A percentile compares a stretch with the other conserved stretches of the same genome.
These are phyloP conservation scores for Lithohypha guttulata DNA, from an alignment of 2,329 filamentous ascomycete genomes.

Conservation along the genomic window DNA sequence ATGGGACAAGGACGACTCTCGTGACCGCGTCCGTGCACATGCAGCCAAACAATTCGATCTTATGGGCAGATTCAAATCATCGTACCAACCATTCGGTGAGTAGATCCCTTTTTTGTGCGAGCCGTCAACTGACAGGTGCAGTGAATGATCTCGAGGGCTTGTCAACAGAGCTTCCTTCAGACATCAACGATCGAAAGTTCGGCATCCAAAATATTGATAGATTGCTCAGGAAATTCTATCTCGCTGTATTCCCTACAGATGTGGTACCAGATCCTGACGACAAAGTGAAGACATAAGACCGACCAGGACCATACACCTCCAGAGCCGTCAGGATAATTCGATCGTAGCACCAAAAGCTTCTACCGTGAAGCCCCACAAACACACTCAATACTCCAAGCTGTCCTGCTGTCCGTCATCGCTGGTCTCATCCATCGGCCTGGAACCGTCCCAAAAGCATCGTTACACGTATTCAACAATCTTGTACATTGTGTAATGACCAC, in stretches of 20 bases:
- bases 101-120: not conserved
- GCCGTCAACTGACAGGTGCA: not conserved
- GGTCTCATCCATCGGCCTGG: too few species aligned
- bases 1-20: constrained; percentile 1
- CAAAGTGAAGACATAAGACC: too few species aligned
- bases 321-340: too few species aligned
- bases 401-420: too few species aligned
- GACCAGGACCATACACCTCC: too few species aligned
- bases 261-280: too few species aligned
- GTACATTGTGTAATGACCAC: too few species aligned
- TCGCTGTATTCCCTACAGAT: constrained; percentile 4
- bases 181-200: constrained; percentile 1
- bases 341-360: too few species aligned
- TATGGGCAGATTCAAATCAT: constrained; percentile 1
- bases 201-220: constrained; percentile 4
- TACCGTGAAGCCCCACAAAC: too few species aligned
- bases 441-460: too few species aligned
- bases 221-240: constrained; percentile 6
- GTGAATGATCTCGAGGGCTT: not conserved
- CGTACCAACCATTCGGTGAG: constrained; percentile 4
- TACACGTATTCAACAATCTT: too few species aligned
- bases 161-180: constrained; percentile 1
- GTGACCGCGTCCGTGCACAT: not conserved
- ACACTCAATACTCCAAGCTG: too few species aligned
- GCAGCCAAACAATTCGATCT: constrained; percentile 3